Evolutionary conservation across 306 rosid species (phyloP), one percentile per base, ranked within the genome.

Genomic region (Cyamopsis tetragonoloba): DNA sequence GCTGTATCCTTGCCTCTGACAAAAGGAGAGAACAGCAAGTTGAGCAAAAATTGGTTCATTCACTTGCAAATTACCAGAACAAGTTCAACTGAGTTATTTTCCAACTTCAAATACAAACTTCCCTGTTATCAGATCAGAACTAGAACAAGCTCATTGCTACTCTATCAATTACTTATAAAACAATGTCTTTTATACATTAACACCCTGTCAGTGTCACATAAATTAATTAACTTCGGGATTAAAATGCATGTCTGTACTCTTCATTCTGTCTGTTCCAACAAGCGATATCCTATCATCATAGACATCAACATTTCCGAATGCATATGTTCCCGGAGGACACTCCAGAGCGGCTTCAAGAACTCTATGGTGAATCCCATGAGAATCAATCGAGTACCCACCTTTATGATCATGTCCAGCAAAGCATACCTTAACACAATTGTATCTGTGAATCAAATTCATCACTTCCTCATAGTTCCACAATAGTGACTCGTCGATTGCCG

Each of bases 331-430:
- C 0, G 98, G 96, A 63, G 96, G 96, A 58, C 96, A 92, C 73
- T 92, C 96, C 38, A 92, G 83, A 67, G 96, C 93, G 6, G 96
- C 96, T 86, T 92, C 98, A 49, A 92, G 83, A 82, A 75, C 84
- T 80, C 89, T 76, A 49, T 89, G 98, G 74, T 87, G 89, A 15
- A 93, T 74, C 65, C 98, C 98, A 28, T 83, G 87, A 68, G 96
- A 87, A 73, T 93, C 98, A 50, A 86, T 57, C 0, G 82, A 65
- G 75, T 81, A 77, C 13, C 98, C 98, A 11, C 91, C 98, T 80
- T 26, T 74, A 79, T 92, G 96, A 80, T 86, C 80, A 38, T 93
- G 98, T 15, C 98, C 96, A 5, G 88, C 84, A 26, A 93, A 55
- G 71, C 93, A 87, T 18, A 82, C 91, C 83, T 89, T 89, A 11